Evolutionary conservation across 2,329 filamentous ascomycete genomes (phyloP).

Genomic region (Dendrostoma leiphaemia): DNA sequence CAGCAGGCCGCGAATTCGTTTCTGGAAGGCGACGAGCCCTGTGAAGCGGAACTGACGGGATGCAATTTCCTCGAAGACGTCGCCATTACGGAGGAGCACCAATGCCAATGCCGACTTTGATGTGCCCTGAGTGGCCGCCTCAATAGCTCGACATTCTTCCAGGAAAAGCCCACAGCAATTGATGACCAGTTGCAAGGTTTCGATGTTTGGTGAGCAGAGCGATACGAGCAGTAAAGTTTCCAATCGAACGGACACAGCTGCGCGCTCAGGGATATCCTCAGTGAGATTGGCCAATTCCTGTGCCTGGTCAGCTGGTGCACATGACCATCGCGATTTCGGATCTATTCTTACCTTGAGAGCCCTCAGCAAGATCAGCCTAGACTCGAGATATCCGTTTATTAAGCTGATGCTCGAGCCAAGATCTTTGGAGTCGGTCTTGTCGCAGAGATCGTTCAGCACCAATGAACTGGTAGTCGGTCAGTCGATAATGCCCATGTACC

Average conservation of each 20-base stretch:
- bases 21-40: constrained; percentile 68
- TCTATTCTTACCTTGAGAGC: constrained; percentile 37
- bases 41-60: constrained; percentile 65
- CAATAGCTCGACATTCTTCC: constrained; percentile 58
- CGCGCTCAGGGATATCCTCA: constrained; percentile 54
- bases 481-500: neutral
- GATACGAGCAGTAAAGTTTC: constrained; percentile 64
- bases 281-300: constrained; percentile 55
- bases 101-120: constrained; percentile 43
- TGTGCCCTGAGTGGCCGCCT: constrained; percentile 44
- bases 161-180: constrained; percentile 60
- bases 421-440: constrained; percentile 42
- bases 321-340: no score
- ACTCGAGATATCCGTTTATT: constrained; percentile 56
- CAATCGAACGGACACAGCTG: constrained; percentile 50
- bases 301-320: neutral
- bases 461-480: constrained; percentile 33
- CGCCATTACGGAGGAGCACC: constrained; percentile 57
- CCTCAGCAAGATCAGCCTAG: constrained; percentile 48
- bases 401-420: constrained; percentile 42
- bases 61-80: constrained; percentile 60
- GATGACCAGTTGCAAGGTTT: constrained; percentile 63
- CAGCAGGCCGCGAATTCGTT: constrained; percentile 58
- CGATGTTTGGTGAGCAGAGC: constrained; percentile 64
- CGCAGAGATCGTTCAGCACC: constrained; percentile 48